Base-by-base conservation (phyloP, 306 rosid species). In the Dicorynia guianensis region DNA sequence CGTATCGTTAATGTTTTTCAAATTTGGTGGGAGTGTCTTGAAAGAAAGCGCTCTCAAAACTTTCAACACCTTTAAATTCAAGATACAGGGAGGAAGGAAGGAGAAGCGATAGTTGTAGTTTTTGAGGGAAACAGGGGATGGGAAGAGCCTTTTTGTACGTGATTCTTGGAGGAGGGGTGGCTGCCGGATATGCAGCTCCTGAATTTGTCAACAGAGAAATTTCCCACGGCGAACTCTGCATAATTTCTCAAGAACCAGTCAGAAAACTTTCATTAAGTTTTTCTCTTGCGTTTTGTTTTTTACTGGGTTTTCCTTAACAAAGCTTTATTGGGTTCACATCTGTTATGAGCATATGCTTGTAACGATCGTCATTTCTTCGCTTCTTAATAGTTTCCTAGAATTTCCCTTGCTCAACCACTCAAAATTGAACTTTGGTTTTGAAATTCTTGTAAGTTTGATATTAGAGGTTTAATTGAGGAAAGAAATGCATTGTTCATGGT, bases 181-280 rank as follows among this genome's bases (percentile, higher is more conserved):
- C 97, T 52, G 97, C 97, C 83, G 99, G 99, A 12, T 95, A 95
- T 72, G 99, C 97, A 39, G 97, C 99, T 76, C 99, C 90, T 68
- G 97, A 95, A 86, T 92, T 95, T 74, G 81, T 85, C 14, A 86
- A 68, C 49, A 86, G 86, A 78, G 96, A 97, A 4, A 83, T 95
- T 82, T 79, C 96, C 25, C 78, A 76, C 48, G 99, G 99, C 55
- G 98, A 95, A 83, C 99, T 95, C 82, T 95, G 99, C 88, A 95
- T 95, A 19, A 92, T 95, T 75, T 95, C 99, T 49, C 88, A 95
- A 71, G 98, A 95, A 84, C 69, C 97, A 2, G 99, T 92, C 59
- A 77, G 93, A 11, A 48, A 8, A 30, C 19, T 46, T 36, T 58
- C 43, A 40, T 46, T 12, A 52, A 30, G 8, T 15, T 25, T 25